Conservation (phyloP, 1,284 basidiomycete genomes). For the Moesziomyces aphidis region DNA sequence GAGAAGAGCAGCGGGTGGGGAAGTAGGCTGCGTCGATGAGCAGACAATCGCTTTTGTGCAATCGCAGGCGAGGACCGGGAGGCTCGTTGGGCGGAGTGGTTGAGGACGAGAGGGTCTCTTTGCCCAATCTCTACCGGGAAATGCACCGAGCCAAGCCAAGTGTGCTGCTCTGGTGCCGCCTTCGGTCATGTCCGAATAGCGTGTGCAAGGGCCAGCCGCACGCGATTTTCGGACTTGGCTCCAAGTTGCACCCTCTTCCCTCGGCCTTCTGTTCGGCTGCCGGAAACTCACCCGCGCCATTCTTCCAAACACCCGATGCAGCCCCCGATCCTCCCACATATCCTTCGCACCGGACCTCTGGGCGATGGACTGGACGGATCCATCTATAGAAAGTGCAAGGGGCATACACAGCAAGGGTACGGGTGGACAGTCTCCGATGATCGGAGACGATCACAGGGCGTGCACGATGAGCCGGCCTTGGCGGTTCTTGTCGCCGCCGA, state of each 20-base stretch:
- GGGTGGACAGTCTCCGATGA: no score
- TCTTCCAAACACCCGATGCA: background rate
- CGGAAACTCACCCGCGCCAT: slow-evolving; percentile 31
- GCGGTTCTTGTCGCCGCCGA: slow-evolving; percentile 20
- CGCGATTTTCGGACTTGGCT: background rate
- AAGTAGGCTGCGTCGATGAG: background rate
- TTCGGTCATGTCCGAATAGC: slow-evolving; percentile 37
- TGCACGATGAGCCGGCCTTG: slow-evolving; percentile 28
- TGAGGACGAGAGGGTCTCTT: no score
- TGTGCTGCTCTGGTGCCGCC: background rate
- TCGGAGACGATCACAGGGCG: slow-evolving; percentile 1
- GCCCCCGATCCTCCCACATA: background rate
- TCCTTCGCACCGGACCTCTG: background rate
- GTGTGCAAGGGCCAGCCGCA: background rate
- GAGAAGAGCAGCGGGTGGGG: background rate
- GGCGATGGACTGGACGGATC: background rate
- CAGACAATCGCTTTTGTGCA: background rate
- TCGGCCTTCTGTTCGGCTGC: slow-evolving; percentile 13
- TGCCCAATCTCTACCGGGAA: slow-evolving; percentile 1
- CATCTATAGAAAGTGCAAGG: background rate
- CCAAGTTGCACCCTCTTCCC: no score
- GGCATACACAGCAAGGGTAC: background rate
- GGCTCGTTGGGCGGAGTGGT: no score
- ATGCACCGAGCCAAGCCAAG: slow-evolving; percentile 5
- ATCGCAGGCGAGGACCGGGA: background rate